Evolutionary conservation across 2,329 filamentous ascomycete genomes (phyloP).

Genomic region (Cryphonectria parasitica): DNA sequence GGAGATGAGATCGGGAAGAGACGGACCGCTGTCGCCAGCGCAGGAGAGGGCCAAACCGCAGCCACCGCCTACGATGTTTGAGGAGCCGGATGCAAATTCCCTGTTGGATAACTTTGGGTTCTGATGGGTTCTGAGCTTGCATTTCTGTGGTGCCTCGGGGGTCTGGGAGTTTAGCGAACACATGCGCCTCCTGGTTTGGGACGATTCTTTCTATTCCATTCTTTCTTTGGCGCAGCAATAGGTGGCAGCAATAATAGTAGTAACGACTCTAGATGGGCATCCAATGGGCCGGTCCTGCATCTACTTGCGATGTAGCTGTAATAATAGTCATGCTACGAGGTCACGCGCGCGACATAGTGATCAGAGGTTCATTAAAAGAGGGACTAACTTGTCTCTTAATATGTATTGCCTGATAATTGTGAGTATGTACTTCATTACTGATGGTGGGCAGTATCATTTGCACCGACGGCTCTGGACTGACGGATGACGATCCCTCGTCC

Average conservation of each 20-base stretch:
- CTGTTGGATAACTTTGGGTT: constrained; percentile 94
- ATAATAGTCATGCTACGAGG: not conserved
- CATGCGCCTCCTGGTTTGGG: not conserved
- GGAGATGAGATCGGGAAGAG: constrained; percentile 47
- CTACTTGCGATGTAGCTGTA: not conserved
- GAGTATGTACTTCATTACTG: not conserved
- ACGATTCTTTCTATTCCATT: not conserved
- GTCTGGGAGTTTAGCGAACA: not conserved
- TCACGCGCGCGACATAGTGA: not conserved
- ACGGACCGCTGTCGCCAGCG: constrained; percentile 56
- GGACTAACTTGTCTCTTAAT: too few relatives aligned
- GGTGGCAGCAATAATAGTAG: not conserved
- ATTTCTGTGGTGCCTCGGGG: not conserved
- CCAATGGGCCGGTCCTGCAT: not conserved
- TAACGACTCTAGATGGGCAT: not conserved
- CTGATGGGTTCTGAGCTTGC: constrained; percentile 71
- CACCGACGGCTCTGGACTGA: not conserved
- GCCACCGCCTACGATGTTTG: constrained; percentile 75
- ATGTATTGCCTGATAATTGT: too few relatives aligned
- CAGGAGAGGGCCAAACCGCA: constrained; percentile 43
- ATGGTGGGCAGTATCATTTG: not conserved
- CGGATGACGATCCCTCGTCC: not conserved
- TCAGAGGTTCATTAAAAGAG: too few relatives aligned
- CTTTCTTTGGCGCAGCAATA: not conserved
- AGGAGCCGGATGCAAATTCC: constrained; percentile 89